These are phyloP conservation scores for Talaromyces sp. DNA, from an alignment of 2,329 filamentous ascomycete genomes.

Conservation along the genomic window DNA sequence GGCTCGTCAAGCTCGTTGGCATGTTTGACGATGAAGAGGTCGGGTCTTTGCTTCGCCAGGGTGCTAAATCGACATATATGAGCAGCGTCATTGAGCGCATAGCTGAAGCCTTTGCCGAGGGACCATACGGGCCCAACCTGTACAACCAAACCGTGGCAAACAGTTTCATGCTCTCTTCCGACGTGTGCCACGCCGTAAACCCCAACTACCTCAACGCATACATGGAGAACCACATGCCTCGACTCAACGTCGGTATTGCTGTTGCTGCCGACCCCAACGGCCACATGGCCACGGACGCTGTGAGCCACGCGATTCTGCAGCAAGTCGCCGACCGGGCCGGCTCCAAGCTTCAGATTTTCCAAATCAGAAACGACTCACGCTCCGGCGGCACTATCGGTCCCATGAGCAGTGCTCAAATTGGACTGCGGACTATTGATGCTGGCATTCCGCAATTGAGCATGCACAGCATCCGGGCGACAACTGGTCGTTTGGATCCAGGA, in stretches of 20 bases:
- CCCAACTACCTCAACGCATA: slow-evolving; percentile 87
- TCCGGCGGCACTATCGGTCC: slow-evolving; percentile 94
- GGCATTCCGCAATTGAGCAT: slow-evolving; percentile 90
- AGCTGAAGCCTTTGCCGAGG: slow-evolving; percentile 56
- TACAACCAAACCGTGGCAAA: slow-evolving; percentile 81
- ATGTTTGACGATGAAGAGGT: slow-evolving; percentile 98
- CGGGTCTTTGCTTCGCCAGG: slow-evolving; percentile 82
- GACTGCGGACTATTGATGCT: slow-evolving; percentile 77
- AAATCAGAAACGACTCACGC: slow-evolving; percentile 87
- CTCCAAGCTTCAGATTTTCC: slow-evolving; percentile 75
- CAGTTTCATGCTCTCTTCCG: slow-evolving; percentile 85
- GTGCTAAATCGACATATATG: slow-evolving; percentile 84
- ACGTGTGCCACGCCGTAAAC: slow-evolving; percentile 91
- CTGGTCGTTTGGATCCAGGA: slow-evolving; percentile 77
- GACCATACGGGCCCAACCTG: slow-evolving; percentile 46
- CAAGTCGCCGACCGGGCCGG: slow-evolving; percentile 70
- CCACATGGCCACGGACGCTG: slow-evolving; percentile 91
- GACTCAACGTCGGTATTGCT: slow-evolving; percentile 80
- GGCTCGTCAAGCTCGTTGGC: slow-evolving; percentile 83
- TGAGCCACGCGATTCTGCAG: slow-evolving; percentile 75
- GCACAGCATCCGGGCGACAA: slow-evolving; percentile 88
- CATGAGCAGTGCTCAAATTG: slow-evolving; percentile 74
- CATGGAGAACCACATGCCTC: slow-evolving; percentile 76
- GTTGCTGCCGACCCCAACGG: slow-evolving; percentile 81
- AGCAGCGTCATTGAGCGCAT: slow-evolving; percentile 75